Base-by-base conservation (phyloP, 805 yeast species). In the Saccharomyces kudriavzevii region DNA sequence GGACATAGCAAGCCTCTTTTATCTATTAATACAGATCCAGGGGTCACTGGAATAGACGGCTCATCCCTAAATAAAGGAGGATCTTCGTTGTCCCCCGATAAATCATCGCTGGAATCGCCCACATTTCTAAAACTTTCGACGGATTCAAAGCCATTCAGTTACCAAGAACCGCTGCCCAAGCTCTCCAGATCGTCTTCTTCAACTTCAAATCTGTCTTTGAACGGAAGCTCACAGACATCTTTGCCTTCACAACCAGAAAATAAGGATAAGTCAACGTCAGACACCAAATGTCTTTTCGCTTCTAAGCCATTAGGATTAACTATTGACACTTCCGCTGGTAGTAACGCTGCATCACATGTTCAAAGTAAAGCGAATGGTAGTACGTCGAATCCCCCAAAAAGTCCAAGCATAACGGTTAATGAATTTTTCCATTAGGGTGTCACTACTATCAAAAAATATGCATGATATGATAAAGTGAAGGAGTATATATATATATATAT, bases 51-150 rank as follows among this genome's bases (percentile, higher is more conserved):
- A 20, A 48, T 62, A 3, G 47, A 47, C 17, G 43, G 54, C 1
- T 45, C 53, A 3, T 62, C 66, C 2, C 52, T 61, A n/a, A 35
- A 58, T 11, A 31, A 56, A 9, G 66, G 67, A 9, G 59, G 66
- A 17, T 62, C 66, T 6, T 60, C 70, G n/a, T 55, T 67, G 27
- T 68, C 72, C 1, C 70, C 72, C 1, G 70, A 66, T 9, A 55
- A 56, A 26, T 50, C 61, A 2, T 48, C 54, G 6, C 46, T 62
- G 26, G 66, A 58, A 22, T 65, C 70, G 1, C 72, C 72, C 11
- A 68, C 72, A 2, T 51, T 65, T 50, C 48, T 68, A 48, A 63
- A 56, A 52, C 61, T 67, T 51, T 57, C 58, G 14, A 54, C 57
- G 14, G 62, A 64, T 48, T 55, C 61, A 14, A 58, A 65, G 51